These are phyloP conservation scores for Metarhizium brunneum DNA, from an alignment of 2,329 filamentous ascomycete species.

Conservation along the genomic window DNA sequence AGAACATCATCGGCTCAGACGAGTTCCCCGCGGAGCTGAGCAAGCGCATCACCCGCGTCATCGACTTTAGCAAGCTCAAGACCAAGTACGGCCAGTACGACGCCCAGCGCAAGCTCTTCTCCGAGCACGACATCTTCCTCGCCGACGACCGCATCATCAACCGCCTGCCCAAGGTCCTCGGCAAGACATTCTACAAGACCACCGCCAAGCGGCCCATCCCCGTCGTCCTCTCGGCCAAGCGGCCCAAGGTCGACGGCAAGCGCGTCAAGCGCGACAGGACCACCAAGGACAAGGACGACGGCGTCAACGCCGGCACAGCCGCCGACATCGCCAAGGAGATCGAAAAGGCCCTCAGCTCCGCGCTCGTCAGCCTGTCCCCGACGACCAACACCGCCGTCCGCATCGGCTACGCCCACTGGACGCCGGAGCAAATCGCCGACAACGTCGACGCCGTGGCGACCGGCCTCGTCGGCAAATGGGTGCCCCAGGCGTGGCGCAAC, in stretches of 20 bases:
- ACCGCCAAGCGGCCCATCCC: slow-evolving; percentile 81
- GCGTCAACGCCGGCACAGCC: slow-evolving; percentile 41
- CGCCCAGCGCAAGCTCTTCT: slow-evolving; percentile 68
- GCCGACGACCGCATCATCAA: slow-evolving; percentile 80
- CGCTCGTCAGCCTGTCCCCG: slow-evolving; percentile 71
- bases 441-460: slow-evolving; percentile 69
- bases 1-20: slow-evolving; percentile 71
- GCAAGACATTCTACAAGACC: slow-evolving; percentile 86
- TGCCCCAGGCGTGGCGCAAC: slow-evolving; percentile 82
- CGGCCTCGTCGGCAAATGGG: slow-evolving; percentile 65
- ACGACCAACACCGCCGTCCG: slow-evolving; percentile 73
- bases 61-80: slow-evolving; percentile 71
- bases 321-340: slow-evolving; percentile 71
- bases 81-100: slow-evolving; percentile 86
- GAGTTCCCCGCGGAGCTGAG: slow-evolving; percentile 60
- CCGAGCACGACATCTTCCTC: slow-evolving; percentile 88
- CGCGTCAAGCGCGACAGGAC: slow-evolving; percentile 45
- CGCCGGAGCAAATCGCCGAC: slow-evolving; percentile 64
- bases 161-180: slow-evolving; percentile 65
- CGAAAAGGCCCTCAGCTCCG: slow-evolving; percentile 64
- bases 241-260: slow-evolving; percentile 52
- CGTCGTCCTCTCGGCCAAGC: slow-evolving; percentile 57
- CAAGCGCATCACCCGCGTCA: slow-evolving; percentile 62
- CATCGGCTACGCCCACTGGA: slow-evolving; percentile 68
- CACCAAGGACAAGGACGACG: slow-evolving; percentile 24